These are phyloP conservation scores for Pseudogymnoascus sp. DNA, from an alignment of 2,329 filamentous ascomycete species.

Conservation along the genomic window DNA sequence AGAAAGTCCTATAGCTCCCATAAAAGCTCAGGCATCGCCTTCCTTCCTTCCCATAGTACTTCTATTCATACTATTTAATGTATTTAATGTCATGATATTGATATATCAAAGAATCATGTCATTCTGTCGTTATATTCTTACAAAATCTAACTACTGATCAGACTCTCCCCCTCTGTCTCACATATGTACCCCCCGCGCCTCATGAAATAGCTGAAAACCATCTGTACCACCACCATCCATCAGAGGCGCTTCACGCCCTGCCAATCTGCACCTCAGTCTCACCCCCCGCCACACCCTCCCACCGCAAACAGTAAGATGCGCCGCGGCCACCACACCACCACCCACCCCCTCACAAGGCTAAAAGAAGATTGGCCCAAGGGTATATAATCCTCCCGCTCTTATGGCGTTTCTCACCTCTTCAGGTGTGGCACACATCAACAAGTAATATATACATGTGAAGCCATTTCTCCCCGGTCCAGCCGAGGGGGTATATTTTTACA, in stretches of 20 bases:
- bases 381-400: neutral
- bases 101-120: neutral
- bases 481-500: neutral
- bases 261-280: neutral
- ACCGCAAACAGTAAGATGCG: neutral
- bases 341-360: neutral
- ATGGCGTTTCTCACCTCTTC: neutral
- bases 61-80: neutral
- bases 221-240: neutral
- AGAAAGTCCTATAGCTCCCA: neutral
- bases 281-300: neutral
- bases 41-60: neutral
- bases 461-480: too few species aligned
- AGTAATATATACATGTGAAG: neutral
- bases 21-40: neutral
- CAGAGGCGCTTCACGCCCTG: neutral
- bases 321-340: neutral
- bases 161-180: neutral
- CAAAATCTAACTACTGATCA: neutral
- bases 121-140: neutral
- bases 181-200: neutral
- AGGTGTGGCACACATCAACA: neutral
- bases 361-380: neutral
- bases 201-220: neutral
- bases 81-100: neutral